Conservation (phyloP, 1,284 basidiomycete species). For the Cronartium quercuum region DNA sequence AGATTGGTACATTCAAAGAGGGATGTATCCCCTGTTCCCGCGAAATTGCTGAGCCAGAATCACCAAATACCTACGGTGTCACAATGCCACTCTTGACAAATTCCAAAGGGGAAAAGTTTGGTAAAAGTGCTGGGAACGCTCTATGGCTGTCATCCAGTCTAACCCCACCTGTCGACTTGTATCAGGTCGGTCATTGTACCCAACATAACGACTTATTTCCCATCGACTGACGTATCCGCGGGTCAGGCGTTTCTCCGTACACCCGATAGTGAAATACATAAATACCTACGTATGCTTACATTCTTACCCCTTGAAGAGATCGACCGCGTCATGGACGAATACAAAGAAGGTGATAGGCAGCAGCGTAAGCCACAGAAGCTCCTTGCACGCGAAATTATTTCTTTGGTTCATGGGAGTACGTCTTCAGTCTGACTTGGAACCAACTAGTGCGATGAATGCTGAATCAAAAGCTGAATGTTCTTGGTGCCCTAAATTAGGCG, state of each 20-base stretch:
- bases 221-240: conserved; percentile 1
- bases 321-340: conserved; percentile 55
- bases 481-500: neutral
- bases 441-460: neutral
- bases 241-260: conserved; percentile 79
- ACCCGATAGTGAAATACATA: conserved; percentile 72
- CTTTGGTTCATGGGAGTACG: conserved; percentile 74
- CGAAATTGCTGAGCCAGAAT: conserved; percentile 37
- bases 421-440: conserved; percentile 29
- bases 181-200: conserved; percentile 60
- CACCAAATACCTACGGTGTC: conserved; percentile 66
- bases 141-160: conserved; percentile 73
- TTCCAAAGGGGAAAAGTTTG: conserved; percentile 85
- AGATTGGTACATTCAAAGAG: conserved; percentile 48
- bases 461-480: neutral
- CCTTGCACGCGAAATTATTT: conserved; percentile 79
- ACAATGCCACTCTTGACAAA: conserved; percentile 93
- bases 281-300: conserved; percentile 77
- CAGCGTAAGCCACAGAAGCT: conserved; percentile 65
- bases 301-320: conserved; percentile 59
- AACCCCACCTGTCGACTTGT: conserved; percentile 82
- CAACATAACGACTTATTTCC: neutral
- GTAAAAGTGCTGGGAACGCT: conserved; percentile 93
- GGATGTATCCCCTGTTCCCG: neutral
- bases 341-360: conserved; percentile 59